phyloP scores from a whole-genome alignment of 2,329 filamentous ascomycete genomes.

The Aspergillus arachidicola region DNA sequence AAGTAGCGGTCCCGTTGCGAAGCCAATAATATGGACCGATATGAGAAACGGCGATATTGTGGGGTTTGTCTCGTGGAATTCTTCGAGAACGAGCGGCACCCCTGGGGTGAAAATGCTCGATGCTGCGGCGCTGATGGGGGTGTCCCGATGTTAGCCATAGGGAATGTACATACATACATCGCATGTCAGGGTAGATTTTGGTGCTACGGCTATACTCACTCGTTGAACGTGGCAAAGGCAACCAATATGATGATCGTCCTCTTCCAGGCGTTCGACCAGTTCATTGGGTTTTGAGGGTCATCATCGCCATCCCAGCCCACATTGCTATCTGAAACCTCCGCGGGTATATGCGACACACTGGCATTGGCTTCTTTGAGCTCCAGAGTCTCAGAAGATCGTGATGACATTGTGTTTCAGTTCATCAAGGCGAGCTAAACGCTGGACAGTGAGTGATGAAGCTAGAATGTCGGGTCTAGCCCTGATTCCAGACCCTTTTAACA shows the following conservation, averaged over 20 bases:
- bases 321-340: not conserved
- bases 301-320: conserved; percentile 4
- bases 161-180: not conserved
- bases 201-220: not conserved
- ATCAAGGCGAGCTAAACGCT: not conserved
- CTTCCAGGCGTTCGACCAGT: conserved; percentile 7
- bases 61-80: not conserved
- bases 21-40: conserved; percentile 2
- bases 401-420: not conserved
- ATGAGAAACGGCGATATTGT: conserved; percentile 1
- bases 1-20: conserved; percentile 1
- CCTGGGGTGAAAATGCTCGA: conserved; percentile 6
- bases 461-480: not conserved
- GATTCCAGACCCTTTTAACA: not conserved
- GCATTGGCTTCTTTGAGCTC: not conserved
- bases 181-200: not conserved
- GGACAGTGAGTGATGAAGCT: not conserved
- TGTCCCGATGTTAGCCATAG: not conserved
- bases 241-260: not conserved
- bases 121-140: not conserved
- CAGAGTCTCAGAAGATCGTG: not conserved
- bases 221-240: conserved; percentile 3
- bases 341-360: not conserved
- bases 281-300: conserved; percentile 5
- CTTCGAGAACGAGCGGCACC: conserved; percentile 3